Evolutionary conservation across 2,329 filamentous ascomycete genomes (phyloP), one percentile per base, ranked within the genome.

Genomic region (Aureobasidium melanogenum): DNA sequence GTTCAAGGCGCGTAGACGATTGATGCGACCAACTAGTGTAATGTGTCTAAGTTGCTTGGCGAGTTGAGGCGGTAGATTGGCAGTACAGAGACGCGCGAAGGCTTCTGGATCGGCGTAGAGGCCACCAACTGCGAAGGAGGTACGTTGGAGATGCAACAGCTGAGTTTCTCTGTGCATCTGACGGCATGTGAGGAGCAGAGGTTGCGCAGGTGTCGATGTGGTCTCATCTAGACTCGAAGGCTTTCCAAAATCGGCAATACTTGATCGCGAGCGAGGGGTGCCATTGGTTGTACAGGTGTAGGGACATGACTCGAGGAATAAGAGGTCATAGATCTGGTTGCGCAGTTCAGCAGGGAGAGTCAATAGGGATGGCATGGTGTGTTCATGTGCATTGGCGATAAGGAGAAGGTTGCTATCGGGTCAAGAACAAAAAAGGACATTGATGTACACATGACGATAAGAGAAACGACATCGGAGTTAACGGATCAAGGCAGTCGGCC

Each of bases 1-100:
- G 58, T 73, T 73, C 36, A 74, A 50, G 14, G 70, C 69, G 39
- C 71, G 66, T 7, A 74, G 63, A 28, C 69, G 64, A 34, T 60
- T 63, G 55, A 72, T 70, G 5, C 67, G 66, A 5, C 72, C 71
- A 12, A 67, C 67, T 17, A 74, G 65, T 10, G 68, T 69, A n/a
- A 74, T 63, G 62, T 71, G 68, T 17, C 67, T 66, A 58, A 74
- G 66, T 2, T 66, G 38, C 2, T 62, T 44, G 3, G 63, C 63
- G 2, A 71, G 65, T 1, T 60, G 39, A 6, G 61, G 58, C 2
- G 66, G 64, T 26, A 65, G 68, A 15, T 64, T 48, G 41, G 64
- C 62, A 64, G 70, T 65, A n/a, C 56, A 59, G 24, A 64, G 67
- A 12, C 64, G 39, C 38, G 64, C 60, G 65, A 74, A 73, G 54